Percentiles rank a stretch among this genome's conserved stretches.
Conservation (phyloP, 169 alveolate species). For the Eimeria praecox region DNA sequence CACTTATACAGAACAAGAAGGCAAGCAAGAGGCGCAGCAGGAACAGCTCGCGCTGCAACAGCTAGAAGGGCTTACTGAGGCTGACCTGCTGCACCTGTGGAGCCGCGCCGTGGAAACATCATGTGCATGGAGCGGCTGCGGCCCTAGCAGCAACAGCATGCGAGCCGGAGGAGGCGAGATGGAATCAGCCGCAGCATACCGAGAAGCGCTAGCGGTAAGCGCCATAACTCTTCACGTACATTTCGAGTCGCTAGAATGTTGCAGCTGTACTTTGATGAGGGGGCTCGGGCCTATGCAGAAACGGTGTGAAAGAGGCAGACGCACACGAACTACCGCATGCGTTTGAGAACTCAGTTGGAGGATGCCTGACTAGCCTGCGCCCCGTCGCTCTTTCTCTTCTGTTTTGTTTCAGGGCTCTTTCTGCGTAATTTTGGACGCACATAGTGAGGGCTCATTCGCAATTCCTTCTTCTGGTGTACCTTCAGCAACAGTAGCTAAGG, state of each 20-base stretch:
- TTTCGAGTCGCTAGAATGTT: neutral
- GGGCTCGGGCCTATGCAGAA: neutral
- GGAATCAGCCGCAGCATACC: conserved; percentile 28
- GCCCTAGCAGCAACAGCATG: conserved; percentile 39
- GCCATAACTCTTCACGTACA: neutral
- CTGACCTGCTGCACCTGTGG: conserved; percentile 65
- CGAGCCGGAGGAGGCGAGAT: neutral
- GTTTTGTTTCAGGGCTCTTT: conserved; percentile 44
- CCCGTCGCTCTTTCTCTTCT: neutral
- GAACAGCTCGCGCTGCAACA: conserved; percentile 47
- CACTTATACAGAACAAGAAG: neutral
- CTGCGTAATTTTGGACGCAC: conserved; percentile 8
- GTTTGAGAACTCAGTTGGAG: neutral
- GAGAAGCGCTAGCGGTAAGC: conserved; percentile 61
- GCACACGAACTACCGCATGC: neutral
- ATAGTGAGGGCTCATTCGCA: neutral
- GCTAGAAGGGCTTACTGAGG: conserved; percentile 59
- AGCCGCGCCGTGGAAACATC: conserved; percentile 43
- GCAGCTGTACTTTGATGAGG: neutral
- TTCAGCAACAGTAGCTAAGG: neutral
- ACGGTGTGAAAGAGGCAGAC: neutral
- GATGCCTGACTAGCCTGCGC: neutral
- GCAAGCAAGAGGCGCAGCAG: conserved; percentile 1
- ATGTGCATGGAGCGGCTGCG: conserved; percentile 70
- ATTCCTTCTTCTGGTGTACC: neutral